Percentiles rank a stretch among this genome's conserved stretches.
These are phyloP conservation scores for Diplodia intermedia DNA, from an alignment of 2,329 filamentous ascomycete genomes.

Conservation along the genomic window DNA sequence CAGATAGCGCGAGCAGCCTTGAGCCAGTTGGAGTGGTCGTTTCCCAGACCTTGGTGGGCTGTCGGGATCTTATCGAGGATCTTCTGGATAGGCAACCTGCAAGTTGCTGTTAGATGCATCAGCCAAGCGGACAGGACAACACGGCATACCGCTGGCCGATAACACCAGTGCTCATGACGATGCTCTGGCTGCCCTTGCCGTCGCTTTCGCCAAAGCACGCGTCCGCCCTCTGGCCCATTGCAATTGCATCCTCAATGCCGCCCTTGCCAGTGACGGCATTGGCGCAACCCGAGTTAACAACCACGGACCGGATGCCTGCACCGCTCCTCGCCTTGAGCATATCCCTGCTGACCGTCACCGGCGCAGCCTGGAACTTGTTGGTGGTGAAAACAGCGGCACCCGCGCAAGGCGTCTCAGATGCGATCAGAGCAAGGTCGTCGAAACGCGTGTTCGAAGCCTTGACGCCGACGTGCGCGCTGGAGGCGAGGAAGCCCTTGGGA, in stretches of 20 bases:
- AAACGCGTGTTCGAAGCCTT: conserved; percentile 91
- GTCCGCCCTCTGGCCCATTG: conserved; percentile 83
- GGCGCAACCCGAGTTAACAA: conserved; percentile 95
- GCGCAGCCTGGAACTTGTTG: conserved; percentile 97
- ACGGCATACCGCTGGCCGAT: conserved; percentile 80
- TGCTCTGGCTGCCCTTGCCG: conserved; percentile 65
- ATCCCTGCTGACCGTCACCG: conserved; percentile 82
- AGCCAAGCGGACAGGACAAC: conserved; percentile 15
- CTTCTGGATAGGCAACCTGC: conserved; percentile 84
- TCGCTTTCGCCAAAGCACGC: conserved; percentile 60
- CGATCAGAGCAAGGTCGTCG: conserved; percentile 87
- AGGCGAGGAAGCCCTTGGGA: conserved; percentile 86
- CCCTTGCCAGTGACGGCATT: conserved; percentile 95
- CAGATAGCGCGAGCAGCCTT: conserved; percentile 88
- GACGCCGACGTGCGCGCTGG: conserved; percentile 88
- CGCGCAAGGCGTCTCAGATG: conserved; percentile 83
- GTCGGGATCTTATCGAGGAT: conserved; percentile 83
- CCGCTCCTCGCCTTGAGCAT: conserved; percentile 72
- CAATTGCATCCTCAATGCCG: conserved; percentile 83
- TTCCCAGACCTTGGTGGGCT: conserved; percentile 73
- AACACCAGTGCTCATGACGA: conserved; percentile 98
- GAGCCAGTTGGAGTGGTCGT: conserved; percentile 85
- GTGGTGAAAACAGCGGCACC: conserved; percentile 95
- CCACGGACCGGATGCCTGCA: conserved; percentile 75
- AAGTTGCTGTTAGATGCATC: not conserved